Evolutionary conservation across 805 yeast species (phyloP).

Genomic region (Suhomyces prunicola): DNA sequence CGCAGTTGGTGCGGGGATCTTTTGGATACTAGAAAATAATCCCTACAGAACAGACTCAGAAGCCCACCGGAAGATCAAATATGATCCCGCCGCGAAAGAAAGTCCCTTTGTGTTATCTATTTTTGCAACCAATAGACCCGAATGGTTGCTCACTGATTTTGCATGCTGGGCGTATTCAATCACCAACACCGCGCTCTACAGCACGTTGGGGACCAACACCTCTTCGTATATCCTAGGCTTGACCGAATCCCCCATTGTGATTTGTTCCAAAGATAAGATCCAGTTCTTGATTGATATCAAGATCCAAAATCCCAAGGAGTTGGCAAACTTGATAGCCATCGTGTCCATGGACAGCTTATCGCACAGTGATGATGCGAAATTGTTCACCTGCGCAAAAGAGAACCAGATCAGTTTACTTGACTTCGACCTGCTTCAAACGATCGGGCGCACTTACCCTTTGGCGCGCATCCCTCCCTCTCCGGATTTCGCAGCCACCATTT

Average conservation of each 20-base stretch:
- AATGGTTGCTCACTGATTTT: constrained; percentile 38
- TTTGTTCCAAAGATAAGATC: constrained; percentile 53
- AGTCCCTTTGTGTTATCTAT: constrained; percentile 29
- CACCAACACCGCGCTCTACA: constrained; percentile 40
- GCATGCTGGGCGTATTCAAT: constrained; percentile 31
- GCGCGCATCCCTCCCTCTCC: constrained; percentile 14
- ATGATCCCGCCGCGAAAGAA: constrained; percentile 8
- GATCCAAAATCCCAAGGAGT: constrained; percentile 25
- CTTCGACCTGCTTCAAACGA: constrained; percentile 13
- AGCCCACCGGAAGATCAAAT: constrained; percentile 22
- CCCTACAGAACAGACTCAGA: constrained; percentile 26
- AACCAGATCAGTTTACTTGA: constrained; percentile 21
- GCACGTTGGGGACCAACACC: constrained; percentile 36
- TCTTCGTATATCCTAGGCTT: constrained; percentile 30
- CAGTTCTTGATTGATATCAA: constrained; percentile 44
- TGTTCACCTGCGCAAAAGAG: constrained; percentile 14
- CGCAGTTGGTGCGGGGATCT: constrained; percentile 39
- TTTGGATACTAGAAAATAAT: constrained; percentile 29
- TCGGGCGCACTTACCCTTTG: constrained; percentile 20
- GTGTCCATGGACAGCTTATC: constrained; percentile 47
- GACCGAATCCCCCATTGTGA: constrained; percentile 43
- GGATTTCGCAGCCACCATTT: constrained; percentile 18
- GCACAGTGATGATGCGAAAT: constrained; percentile 6
- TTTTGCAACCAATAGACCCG: constrained; percentile 32
- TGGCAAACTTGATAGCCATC: constrained; percentile 46